phyloP scores from a whole-genome alignment of 805 yeast species.

The Jamesozyma gamospora region DNA sequence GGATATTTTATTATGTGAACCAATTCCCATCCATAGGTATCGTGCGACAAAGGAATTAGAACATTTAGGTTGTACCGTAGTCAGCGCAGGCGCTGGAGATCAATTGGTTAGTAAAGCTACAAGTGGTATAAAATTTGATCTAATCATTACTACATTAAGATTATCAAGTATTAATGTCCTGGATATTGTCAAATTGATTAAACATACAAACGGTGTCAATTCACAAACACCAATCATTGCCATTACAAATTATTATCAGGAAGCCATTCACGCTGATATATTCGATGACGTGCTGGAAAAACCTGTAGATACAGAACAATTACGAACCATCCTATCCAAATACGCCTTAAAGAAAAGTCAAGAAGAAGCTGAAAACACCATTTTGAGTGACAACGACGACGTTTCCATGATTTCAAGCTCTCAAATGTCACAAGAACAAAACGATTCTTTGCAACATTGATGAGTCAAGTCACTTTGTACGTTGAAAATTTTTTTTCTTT shows the following conservation, averaged over 20 bases:
- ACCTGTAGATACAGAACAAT: conserved; percentile 36
- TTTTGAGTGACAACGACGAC: conserved; percentile 26
- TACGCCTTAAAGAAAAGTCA: conserved; percentile 26
- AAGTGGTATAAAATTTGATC: conserved; percentile 73
- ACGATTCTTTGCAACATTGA: neutral
- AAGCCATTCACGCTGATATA: conserved; percentile 42
- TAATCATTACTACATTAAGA: conserved; percentile 67
- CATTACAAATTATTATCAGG: conserved; percentile 59
- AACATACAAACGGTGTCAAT: conserved; percentile 68
- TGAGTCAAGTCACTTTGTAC: neutral
- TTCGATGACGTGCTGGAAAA: conserved; percentile 69
- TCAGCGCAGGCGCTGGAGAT: conserved; percentile 67
- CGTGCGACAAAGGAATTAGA: conserved; percentile 55
- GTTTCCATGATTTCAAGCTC: neutral
- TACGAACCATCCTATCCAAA: conserved; percentile 23
- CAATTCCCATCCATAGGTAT: conserved; percentile 72
- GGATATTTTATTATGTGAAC: conserved; percentile 76
- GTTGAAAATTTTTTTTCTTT: conserved; percentile 3
- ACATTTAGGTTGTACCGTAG: conserved; percentile 68
- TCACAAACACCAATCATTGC: conserved; percentile 70
- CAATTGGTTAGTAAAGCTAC: conserved; percentile 75
- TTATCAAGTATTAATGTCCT: conserved; percentile 57
- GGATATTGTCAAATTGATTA: conserved; percentile 69
- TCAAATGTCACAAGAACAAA: neutral
- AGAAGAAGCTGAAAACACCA: conserved; percentile 24